Evolutionary conservation across 345 rosid species (phyloP).

Genomic region (Geranium brycei): DNA sequence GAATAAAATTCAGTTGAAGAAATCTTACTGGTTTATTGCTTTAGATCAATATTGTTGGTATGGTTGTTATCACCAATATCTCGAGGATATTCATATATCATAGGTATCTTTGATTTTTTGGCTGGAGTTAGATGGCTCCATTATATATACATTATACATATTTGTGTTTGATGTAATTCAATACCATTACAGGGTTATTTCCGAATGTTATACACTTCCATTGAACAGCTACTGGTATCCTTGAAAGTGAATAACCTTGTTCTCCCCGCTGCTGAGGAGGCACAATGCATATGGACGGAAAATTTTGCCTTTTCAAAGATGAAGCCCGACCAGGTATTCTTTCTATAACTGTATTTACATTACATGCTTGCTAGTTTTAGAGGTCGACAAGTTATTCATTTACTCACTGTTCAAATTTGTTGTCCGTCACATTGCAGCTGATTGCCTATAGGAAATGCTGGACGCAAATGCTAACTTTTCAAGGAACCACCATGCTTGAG

Average conservation of each 20-base stretch:
- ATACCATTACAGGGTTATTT: slow-evolving; percentile 48
- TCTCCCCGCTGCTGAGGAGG: slow-evolving; percentile 79
- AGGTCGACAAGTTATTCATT: background rate
- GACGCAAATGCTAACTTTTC: slow-evolving; percentile 19
- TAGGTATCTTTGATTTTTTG: no score
- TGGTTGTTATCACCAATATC: no score
- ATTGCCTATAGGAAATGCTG: slow-evolving; percentile 13
- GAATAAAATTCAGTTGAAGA: no score
- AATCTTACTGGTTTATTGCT: no score
- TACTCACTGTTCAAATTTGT: background rate
- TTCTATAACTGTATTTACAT: slow-evolving; percentile 1
- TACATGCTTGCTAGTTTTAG: background rate
- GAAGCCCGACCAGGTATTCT: slow-evolving; percentile 44
- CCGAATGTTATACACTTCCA: slow-evolving; percentile 50
- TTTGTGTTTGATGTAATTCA: background rate
- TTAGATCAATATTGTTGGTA: no score
- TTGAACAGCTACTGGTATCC: slow-evolving; percentile 55
- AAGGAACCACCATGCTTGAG: slow-evolving; percentile 22
- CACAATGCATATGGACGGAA: slow-evolving; percentile 64
- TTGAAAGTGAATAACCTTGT: slow-evolving; percentile 49
- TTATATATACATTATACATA: no score
- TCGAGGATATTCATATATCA: no score
- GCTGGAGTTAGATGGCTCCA: background rate
- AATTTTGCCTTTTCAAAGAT: slow-evolving; percentile 58
- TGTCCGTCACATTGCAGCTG: slow-evolving; percentile 7